Evolutionary conservation across 352 stramenopile genomes (phyloP).

Genomic region (Phytophthora citrophthora): DNA sequence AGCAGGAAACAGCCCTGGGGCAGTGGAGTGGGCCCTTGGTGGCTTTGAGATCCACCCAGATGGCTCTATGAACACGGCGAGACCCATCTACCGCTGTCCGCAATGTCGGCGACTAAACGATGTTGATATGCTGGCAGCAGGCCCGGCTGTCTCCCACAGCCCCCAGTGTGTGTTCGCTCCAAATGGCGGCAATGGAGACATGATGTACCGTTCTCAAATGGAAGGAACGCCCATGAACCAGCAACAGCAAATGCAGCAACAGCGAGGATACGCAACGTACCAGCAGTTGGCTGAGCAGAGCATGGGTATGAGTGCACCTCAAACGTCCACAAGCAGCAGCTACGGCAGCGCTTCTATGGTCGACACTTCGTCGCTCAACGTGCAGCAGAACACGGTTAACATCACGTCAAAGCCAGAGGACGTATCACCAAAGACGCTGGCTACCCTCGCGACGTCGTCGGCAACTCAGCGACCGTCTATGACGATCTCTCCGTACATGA

Average conservation of each 20-base stretch:
- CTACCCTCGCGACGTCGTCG: slow-evolving; percentile 36
- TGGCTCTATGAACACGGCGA: slow-evolving; percentile 65
- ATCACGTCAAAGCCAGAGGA: slow-evolving; percentile 43
- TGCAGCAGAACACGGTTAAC: slow-evolving; percentile 49
- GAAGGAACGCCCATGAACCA: slow-evolving; percentile 48
- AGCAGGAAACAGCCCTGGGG: slow-evolving; percentile 25
- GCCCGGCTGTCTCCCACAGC: slow-evolving; percentile 56
- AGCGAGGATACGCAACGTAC: slow-evolving; percentile 50
- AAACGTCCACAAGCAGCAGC: slow-evolving; percentile 29
- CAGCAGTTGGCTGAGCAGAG: slow-evolving; percentile 38
- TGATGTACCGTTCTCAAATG: slow-evolving; percentile 62
- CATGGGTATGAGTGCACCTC: slow-evolving; percentile 28
- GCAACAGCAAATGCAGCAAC: slow-evolving; percentile 48
- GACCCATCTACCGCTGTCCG: slow-evolving; percentile 81
- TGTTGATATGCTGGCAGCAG: slow-evolving; percentile 73
- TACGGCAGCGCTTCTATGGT: slow-evolving; percentile 27
- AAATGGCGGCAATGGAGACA: slow-evolving; percentile 21
- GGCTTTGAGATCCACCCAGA: slow-evolving; percentile 83
- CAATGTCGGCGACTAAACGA: slow-evolving; percentile 73
- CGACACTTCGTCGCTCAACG: slow-evolving; percentile 32
- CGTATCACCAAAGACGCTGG: slow-evolving; percentile 46
- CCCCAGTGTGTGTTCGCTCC: slow-evolving; percentile 58
- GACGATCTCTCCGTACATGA: slow-evolving; percentile 80
- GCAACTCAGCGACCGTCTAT: slow-evolving; percentile 51
- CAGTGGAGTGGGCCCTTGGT: slow-evolving; percentile 75